A percentile compares a stretch with the other conserved stretches of the same genome.
These are phyloP conservation scores for Phytophthora sp. DNA, from an alignment of 352 stramenopile species.

Conservation along the genomic window DNA sequence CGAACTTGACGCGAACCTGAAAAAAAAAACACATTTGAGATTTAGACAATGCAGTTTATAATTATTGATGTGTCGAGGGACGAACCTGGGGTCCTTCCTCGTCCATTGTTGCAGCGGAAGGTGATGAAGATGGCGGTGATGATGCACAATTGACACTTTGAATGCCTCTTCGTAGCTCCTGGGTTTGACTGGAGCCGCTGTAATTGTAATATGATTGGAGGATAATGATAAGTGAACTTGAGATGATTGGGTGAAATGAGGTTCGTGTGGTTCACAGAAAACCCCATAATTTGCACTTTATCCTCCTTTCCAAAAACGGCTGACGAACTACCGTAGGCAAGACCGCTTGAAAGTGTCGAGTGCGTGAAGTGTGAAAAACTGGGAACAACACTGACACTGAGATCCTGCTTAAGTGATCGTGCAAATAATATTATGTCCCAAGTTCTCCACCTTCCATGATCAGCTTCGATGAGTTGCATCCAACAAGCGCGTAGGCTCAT, in stretches of 20 bases:
- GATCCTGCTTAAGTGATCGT: too few relatives aligned
- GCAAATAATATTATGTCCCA: too few relatives aligned
- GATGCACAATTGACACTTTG: conserved; percentile 20
- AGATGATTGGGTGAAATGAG: conserved; percentile 15
- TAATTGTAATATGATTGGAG: conserved; percentile 18
- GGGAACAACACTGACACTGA: too few relatives aligned
- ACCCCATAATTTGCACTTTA: too few relatives aligned
- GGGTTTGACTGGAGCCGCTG: conserved; percentile 33
- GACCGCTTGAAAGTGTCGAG: too few relatives aligned
- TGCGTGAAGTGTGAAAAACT: too few relatives aligned
- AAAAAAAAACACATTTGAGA: background rate
- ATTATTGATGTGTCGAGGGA: background rate
- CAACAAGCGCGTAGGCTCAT: too few relatives aligned
- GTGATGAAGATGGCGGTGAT: background rate
- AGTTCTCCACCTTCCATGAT: too few relatives aligned
- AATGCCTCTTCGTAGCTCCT: conserved; percentile 26
- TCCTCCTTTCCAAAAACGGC: too few relatives aligned
- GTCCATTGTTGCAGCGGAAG: conserved; percentile 34
- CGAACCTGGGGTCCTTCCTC: conserved; percentile 47
- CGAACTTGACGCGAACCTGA: conserved; percentile 90
- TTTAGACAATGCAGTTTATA: background rate
- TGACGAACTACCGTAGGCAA: too few relatives aligned
- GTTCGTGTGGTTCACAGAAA: too few relatives aligned
- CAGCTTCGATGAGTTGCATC: too few relatives aligned
- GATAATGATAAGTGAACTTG: background rate